phyloP scores from a whole-genome alignment of 208 protist species.

The Crithidia brevicula region DNA sequence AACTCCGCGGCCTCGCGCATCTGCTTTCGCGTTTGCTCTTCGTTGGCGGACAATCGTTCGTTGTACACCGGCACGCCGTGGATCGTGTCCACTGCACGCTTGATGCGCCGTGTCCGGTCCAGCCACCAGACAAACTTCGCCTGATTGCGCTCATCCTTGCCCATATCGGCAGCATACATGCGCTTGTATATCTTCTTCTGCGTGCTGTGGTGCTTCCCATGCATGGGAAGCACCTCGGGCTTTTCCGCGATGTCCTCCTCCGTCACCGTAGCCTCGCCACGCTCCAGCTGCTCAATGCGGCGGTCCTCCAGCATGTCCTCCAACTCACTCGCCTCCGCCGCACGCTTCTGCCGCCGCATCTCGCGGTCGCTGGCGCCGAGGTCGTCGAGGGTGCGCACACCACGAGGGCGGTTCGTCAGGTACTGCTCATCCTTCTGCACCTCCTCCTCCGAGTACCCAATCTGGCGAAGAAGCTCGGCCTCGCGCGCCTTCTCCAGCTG shows the following conservation, averaged over 20 bases:
- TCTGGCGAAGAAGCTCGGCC: slow-evolving; percentile 70
- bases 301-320: slow-evolving; percentile 82
- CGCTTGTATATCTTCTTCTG: slow-evolving; percentile 54
- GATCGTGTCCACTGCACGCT: slow-evolving; percentile 80
- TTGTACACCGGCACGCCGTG: slow-evolving; percentile 89
- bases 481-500: slow-evolving; percentile 85
- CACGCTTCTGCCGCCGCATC: slow-evolving; percentile 53
- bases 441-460: slow-evolving; percentile 84
- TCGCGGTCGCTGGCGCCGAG: slow-evolving; percentile 73
- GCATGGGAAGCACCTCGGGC: slow-evolving; percentile 56
- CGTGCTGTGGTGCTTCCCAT: slow-evolving; percentile 40
- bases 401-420: slow-evolving; percentile 70
- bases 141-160: slow-evolving; percentile 63
- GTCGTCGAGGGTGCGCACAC: slow-evolving; percentile 78
- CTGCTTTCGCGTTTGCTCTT: slow-evolving; percentile 80
- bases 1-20: slow-evolving; percentile 89
- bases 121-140: slow-evolving; percentile 86
- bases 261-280: slow-evolving; percentile 50
- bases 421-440: slow-evolving; percentile 80
- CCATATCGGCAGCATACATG: slow-evolving; percentile 80
- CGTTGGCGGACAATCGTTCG: slow-evolving; percentile 78
- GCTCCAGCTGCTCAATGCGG: slow-evolving; percentile 75
- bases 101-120: slow-evolving; percentile 75
- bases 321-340: slow-evolving; percentile 54
- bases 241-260: slow-evolving; percentile 56